Percentiles rank a stretch among this genome's conserved stretches.
Conservation (phyloP, 768 basidiomycete genomes). For the Lactarius akahatsu region DNA sequence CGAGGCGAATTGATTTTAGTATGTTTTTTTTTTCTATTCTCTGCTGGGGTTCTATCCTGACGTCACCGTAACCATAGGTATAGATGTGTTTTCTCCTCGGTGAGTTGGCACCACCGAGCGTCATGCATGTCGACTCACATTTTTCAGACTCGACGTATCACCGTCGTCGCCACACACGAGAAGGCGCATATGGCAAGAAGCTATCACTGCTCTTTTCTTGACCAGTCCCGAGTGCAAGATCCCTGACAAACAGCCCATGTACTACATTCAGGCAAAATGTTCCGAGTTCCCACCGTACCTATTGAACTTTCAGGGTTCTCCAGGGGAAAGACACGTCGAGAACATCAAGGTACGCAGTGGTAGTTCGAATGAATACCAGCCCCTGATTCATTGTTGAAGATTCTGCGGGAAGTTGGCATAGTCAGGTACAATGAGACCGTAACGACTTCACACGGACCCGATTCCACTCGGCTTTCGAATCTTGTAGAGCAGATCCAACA, state of each 20-base stretch:
- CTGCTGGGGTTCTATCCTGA: not conserved
- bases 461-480: slow-evolving; percentile 45
- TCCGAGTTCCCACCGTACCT: slow-evolving; percentile 68
- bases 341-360: slow-evolving; percentile 62
- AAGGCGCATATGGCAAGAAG: slow-evolving; percentile 79
- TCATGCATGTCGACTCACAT: slow-evolving; percentile 1
- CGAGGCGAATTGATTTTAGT: slow-evolving; percentile 75
- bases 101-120: slow-evolving; percentile 30
- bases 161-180: slow-evolving; percentile 57
- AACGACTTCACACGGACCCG: slow-evolving; percentile 46
- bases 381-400: slow-evolving; percentile 42
- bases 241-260: slow-evolving; percentile 54
- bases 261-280: slow-evolving; percentile 56
- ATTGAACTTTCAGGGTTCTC: slow-evolving; percentile 58
- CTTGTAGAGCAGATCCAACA: slow-evolving; percentile 55
- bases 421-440: slow-evolving; percentile 54
- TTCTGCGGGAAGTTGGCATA: slow-evolving; percentile 68
- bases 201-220: slow-evolving; percentile 63
- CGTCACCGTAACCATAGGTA: slow-evolving; percentile 43
- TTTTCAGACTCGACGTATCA: slow-evolving; percentile 55
- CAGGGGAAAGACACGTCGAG: slow-evolving; percentile 72
- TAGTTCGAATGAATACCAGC: not conserved
- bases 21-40: slow-evolving; percentile 32
- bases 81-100: slow-evolving; percentile 81
- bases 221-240: slow-evolving; percentile 60